Evolutionary conservation across 2,329 filamentous ascomycete species (phyloP), one percentile per base, ranked within the genome.

Genomic region (Tolypocladium album): DNA sequence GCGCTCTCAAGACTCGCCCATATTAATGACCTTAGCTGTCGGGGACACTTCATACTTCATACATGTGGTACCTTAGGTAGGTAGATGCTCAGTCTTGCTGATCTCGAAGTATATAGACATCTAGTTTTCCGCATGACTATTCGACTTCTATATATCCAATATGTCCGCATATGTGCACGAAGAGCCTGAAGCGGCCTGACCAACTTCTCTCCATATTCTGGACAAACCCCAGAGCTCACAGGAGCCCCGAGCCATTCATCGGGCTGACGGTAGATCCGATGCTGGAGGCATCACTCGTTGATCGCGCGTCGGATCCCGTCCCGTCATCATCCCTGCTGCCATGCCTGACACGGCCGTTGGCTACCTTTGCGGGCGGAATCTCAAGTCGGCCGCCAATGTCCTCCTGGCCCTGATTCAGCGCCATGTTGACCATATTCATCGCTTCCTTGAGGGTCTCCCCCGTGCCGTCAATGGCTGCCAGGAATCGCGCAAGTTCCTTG

Each of bases 401-500:
- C 22, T 71, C 68, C 7, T 63, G 62, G 24, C 72, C 71, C 55
- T 73, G 71, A 58, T 70, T 73, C 27, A 68, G 57, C 11, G 61
- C 61, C 43, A 75, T 71, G 56, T 83, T 81, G 8, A 86, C 82
- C 72, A 85, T 78, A 65, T 84, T 82, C 72, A 95, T 80, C 2
- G 88, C 89, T 66, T 88, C 84, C 59, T 84, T 79, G 56, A 99
- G 78, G 53, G 90, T 93, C 65, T 88, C 85, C 0, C 94, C 94
- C 17, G 86, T 89, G 65, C 90, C 87, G 69, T 99, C 94, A 67
- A 99, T 85, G 6, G 93, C 93, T 55, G 95, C 92, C 60, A 99
- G 76, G 74, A 99, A 99, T n/a, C 93, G 82, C 13, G 94, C 92
- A 36, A 99, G 80, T 72, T 99, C 94, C 67, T 92, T 94, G 75